These are phyloP conservation scores for Hemisphaericaspora xylofermentans DNA, from an alignment of 1,139 yeast species.

Conservation along the genomic window DNA sequence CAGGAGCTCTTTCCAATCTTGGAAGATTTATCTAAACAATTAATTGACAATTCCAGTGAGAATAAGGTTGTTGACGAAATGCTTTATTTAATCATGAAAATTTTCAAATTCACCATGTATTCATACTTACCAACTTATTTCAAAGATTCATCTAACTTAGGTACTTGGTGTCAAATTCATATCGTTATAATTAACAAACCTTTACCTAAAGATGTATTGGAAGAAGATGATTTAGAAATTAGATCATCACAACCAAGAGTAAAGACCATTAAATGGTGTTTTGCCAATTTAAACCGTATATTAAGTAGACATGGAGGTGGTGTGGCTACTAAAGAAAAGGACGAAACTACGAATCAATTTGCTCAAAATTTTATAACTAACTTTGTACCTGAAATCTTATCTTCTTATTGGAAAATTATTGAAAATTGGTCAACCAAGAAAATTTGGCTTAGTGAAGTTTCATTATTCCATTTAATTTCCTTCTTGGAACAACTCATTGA, in stretches of 20 bases:
- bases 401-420: constrained; percentile 58
- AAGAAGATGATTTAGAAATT: constrained; percentile 35
- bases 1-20: constrained; percentile 54
- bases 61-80: constrained; percentile 49
- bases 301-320: constrained; percentile 58
- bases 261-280: constrained; percentile 72
- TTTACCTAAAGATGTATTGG: constrained; percentile 35
- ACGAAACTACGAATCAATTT: constrained; percentile 31
- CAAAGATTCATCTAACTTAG: constrained; percentile 48
- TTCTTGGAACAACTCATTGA: constrained; percentile 63
- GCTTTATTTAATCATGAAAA: constrained; percentile 60
- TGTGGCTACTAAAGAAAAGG: constrained; percentile 36
- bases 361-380: constrained; percentile 46
- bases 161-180: constrained; percentile 65
- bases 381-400: constrained; percentile 61
- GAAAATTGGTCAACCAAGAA: constrained; percentile 57
- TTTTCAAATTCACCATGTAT: constrained; percentile 61
- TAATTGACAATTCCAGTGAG: constrained; percentile 29
- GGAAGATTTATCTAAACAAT: constrained; percentile 47
- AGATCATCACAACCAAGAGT: constrained; percentile 47
- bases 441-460: constrained; percentile 60
- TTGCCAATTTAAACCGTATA: constrained; percentile 63
- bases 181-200: constrained; percentile 49
- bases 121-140: constrained; percentile 60
- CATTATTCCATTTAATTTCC: constrained; percentile 61